Base-by-base conservation (phyloP, 1,284 basidiomycete species). In the Boletus mariae region DNA sequence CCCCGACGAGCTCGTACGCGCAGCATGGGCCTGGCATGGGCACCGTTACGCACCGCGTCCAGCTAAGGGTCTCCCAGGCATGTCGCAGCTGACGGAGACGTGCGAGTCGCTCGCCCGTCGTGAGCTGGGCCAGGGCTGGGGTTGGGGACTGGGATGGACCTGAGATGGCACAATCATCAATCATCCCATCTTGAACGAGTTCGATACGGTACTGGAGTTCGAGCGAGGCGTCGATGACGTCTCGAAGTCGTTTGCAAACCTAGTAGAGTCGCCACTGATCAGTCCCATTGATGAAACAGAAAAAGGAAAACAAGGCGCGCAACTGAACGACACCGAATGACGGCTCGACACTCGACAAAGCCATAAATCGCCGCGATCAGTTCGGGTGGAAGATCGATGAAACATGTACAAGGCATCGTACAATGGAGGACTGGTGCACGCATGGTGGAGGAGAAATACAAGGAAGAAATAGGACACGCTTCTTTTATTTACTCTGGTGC, bases 1-100 rank as follows among this genome's bases (percentile, higher is more conserved):
- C 82, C 0, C 74, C 78, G 1, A 84, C 81, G 51, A 83, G 71
- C 56, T 83, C 81, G 60, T 83, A 84, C 5, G 80, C 78, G 49
- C 74, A 73, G 57, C 78, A 82, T 5, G 64, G 53, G 0, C 75
- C 79, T 0, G 71, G 62, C 17, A 77, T 63, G 4, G 65, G 60
- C 1, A 80, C 66, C 1, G 54, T 54, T 0, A 58, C 55, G 20
- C 61, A 57, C 0, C 58, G 53, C 11, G 61, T 66, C 74, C 74
- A 78, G 8, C 61, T 59, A n/a, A 79, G 65, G 13, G 54, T 64
- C 1, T 62, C 49, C 80, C 81, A 84, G 3, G 73, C 66, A 1
- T 53, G 51, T 1, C 77, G 72, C 0, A 76, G 69, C 6, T 68
- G 63, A 6, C 71, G 69, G 0, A 83, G 70, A 1, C 64, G 65